Evolutionary conservation across 352 stramenopile species (phyloP).

Genomic region (Phytophthora constricta): DNA sequence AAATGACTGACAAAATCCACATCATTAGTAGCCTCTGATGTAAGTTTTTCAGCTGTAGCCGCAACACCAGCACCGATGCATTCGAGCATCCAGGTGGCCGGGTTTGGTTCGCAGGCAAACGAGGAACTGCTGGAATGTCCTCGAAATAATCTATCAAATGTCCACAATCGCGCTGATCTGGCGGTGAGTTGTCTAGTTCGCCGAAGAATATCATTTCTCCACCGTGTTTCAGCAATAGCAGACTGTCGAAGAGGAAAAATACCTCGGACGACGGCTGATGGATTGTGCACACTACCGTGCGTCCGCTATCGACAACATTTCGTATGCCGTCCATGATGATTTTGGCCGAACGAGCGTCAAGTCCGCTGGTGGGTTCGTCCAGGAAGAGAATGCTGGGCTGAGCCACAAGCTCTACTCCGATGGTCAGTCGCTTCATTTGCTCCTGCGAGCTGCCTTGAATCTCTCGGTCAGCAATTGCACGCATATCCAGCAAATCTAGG

Average conservation of each 20-base stretch:
- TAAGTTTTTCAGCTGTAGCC: neutral
- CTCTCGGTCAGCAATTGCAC: slow-evolving; percentile 44
- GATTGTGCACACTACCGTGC: slow-evolving; percentile 29
- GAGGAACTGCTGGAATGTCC: slow-evolving; percentile 7
- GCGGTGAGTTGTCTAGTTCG: slow-evolving; percentile 28
- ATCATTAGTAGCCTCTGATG: neutral
- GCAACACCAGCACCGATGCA: slow-evolving; percentile 22
- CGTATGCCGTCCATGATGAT: slow-evolving; percentile 87
- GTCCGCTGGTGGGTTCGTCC: slow-evolving; percentile 90
- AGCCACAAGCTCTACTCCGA: slow-evolving; percentile 81
- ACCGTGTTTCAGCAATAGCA: slow-evolving; percentile 66
- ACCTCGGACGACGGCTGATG: slow-evolving; percentile 80
- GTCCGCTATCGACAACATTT: slow-evolving; percentile 76
- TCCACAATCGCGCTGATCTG: slow-evolving; percentile 1
- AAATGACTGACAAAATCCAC: slow-evolving; percentile 20
- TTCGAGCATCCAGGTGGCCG: slow-evolving; percentile 21
- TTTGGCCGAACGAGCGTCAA: slow-evolving; percentile 87
- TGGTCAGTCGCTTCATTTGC: slow-evolving; percentile 64
- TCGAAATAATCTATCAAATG: slow-evolving; percentile 45
- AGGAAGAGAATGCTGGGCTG: slow-evolving; percentile 88
- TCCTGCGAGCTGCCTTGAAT: slow-evolving; percentile 50
- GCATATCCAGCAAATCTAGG: slow-evolving; percentile 42
- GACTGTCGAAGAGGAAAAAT: slow-evolving; percentile 83
- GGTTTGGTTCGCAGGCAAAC: slow-evolving; percentile 43
- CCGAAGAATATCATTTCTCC: slow-evolving; percentile 48